Base-by-base conservation (phyloP, 2,329 filamentous ascomycete genomes). In the Coniochaeta ligniaria region DNA sequence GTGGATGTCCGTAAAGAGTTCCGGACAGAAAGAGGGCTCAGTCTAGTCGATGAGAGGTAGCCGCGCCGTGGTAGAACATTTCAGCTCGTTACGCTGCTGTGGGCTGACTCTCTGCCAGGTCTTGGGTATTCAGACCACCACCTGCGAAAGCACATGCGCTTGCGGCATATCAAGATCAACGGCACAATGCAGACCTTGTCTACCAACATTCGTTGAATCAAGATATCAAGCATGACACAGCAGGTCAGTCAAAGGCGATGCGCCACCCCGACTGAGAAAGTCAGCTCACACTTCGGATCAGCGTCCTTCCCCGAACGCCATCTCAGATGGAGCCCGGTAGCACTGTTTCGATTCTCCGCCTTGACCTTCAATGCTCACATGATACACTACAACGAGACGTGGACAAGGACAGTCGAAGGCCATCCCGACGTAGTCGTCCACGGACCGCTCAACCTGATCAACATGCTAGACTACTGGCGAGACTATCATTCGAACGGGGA, bases 301-400 rank as follows among this genome's bases (percentile, higher is more conserved):
- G 35, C 35, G 12, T 26, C 14, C 55, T 57, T 57, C 17, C 41
- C 45, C 2, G 43, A 43, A 20, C 64, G 78, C 11, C 68, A 70
- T 16, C 59, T 80, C 5, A 66, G 67, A 22, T 81, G 77, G 78
- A 82, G 80, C 0, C 73, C 78, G 0, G 74, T 76, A 0, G 77
- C 75, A 1, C 80, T 96, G 1, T 96, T 95, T 74, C 85, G 90
- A 20, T 96, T 92, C 77, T 92, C 89, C 0, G 91, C 91, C 0
- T 76, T 96, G 45, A 96, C 91, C 0, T 92, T 92, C 77, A 96
- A 96, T 70, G 90, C 85, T 0, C 92, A 96, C 72, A 87, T 85
- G 65, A 96, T 96, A 60, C 92, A 96, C 72, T 88, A 94, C 66
- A 90, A 92, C 68, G 80, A 83, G 26, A 69, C 78, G 14, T 94